Evolutionary conservation across 164 flowering plant genomes (phyloP).

Genomic region (Sedum album): DNA sequence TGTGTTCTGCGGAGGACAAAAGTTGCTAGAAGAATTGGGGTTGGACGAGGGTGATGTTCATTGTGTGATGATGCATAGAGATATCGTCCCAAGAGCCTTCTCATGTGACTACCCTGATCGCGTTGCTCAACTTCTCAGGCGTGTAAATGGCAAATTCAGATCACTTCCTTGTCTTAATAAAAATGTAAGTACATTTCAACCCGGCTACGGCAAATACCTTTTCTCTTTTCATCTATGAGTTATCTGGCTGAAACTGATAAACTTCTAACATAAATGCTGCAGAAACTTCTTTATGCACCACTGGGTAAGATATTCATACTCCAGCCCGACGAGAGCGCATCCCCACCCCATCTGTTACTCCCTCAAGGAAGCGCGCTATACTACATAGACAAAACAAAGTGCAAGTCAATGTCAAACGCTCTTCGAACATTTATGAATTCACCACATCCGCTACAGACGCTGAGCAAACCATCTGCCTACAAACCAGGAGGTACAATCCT

Average conservation of each 20-base stretch:
- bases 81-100: conserved; percentile 94
- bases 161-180: conserved; percentile 71
- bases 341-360: conserved; percentile 77
- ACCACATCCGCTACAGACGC: conserved; percentile 82
- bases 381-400: conserved; percentile 31
- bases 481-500: conserved; percentile 82
- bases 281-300: conserved; percentile 80
- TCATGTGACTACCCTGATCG: conserved; percentile 81
- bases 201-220: background rate
- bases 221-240: background rate
- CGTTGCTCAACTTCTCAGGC: conserved; percentile 61
- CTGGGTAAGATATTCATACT: conserved; percentile 74
- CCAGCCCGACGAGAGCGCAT: conserved; percentile 72
- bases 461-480: conserved; percentile 78
- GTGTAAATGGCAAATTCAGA: conserved; percentile 43
- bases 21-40: conserved; percentile 48
- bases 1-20: conserved; percentile 70
- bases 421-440: conserved; percentile 54
- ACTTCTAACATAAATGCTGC: conserved; percentile 16
- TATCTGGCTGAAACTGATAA: conserved; percentile 1
- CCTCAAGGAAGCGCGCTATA: conserved; percentile 70
- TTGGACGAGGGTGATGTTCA: conserved; percentile 53
- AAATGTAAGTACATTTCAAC: conserved; percentile 39
- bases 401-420: conserved; percentile 26
- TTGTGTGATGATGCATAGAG: conserved; percentile 84